A percentile compares a stretch with the other conserved stretches of the same genome.
phyloP scores from a whole-genome alignment of 768 basidiomycete species.

The Lanmaoa rubissima region DNA sequence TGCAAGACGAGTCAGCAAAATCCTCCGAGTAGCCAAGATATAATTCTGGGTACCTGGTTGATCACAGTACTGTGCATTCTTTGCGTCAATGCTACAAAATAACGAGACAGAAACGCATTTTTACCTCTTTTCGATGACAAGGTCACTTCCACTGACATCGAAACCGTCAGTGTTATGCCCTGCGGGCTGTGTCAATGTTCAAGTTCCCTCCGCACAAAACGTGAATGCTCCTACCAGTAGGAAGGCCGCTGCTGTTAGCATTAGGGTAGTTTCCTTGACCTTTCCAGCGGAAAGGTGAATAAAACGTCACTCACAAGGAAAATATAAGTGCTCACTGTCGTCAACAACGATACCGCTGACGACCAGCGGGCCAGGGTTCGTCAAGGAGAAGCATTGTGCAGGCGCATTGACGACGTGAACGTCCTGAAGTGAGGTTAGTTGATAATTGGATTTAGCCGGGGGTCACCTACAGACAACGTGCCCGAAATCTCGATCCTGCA shows the following conservation, averaged over 20 bases:
- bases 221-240: constrained; percentile 39
- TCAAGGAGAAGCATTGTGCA: constrained; percentile 31
- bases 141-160: constrained; percentile 37
- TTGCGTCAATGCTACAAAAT: neutral
- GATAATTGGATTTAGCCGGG: neutral
- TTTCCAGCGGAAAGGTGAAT: constrained; percentile 20
- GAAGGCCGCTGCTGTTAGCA: constrained; percentile 42
- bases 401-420: constrained; percentile 41
- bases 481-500: constrained; percentile 41
- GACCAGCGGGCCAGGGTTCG: constrained; percentile 32
- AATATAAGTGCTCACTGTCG: constrained; percentile 44
- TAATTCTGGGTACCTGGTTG: constrained; percentile 15
- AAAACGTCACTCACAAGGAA: neutral
- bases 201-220: neutral
- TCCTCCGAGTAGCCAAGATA: neutral
- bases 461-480: constrained; percentile 30
- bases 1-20: neutral
- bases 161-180: constrained; percentile 53
- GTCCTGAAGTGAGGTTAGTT: constrained; percentile 20
- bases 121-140: constrained; percentile 32
- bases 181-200: neutral
- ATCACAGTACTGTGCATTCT: constrained; percentile 10
- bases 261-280: constrained; percentile 53
- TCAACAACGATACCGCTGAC: constrained; percentile 54
- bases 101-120: neutral